Evolutionary conservation across 176 grass and related monocot genomes (phyloP), one percentile per base, ranked within the genome.

Genomic region (Typha latifolia): DNA sequence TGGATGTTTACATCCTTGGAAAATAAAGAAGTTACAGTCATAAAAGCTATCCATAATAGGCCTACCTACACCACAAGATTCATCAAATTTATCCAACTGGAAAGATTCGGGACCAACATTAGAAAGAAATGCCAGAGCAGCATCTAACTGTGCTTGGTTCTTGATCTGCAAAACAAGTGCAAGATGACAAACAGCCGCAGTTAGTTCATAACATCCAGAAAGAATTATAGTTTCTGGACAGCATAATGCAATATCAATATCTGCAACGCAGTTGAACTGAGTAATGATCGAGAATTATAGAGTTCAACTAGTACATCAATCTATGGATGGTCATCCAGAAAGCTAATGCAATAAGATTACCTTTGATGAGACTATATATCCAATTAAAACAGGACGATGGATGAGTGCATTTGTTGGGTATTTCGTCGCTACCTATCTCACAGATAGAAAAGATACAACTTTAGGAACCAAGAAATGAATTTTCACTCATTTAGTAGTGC

Each of bases 51-150:
- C 12, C 68, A 34, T 24, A 71, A 23, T 31, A 75, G 77, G 13
- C 70, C 62, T 87, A 99, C 94, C 94, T 77, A 93, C 78, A 67
- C 94, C 94, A 74, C 86, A 99, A 32, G 86, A 79, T 79, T 99
- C 81, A 80, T 99, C 94, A 82, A 99, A 93, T 49, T 83, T 84
- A 18, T 64, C 71, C 16, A 77, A 48, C 64, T 87, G 62, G 48
- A 99, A 89, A 69, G 86, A 66, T 61, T 99, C 94, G 14, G 76
- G 81, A 12, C 94, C 94, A 18, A 76, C 48, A 69, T 78, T 85
- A 8, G 64, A 64, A 75, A 99, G 76, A 87, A 87, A 93, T 70
- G 86, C 63, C 26, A 93, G 62, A 34, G 89, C 78, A 68, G 89
- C 85, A 87, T 99, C 89, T 47, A 99, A 78, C 59, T 93, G 94